Base-by-base conservation (phyloP, 169 alveolate species). In the Cyclospora cayetanensis region DNA sequence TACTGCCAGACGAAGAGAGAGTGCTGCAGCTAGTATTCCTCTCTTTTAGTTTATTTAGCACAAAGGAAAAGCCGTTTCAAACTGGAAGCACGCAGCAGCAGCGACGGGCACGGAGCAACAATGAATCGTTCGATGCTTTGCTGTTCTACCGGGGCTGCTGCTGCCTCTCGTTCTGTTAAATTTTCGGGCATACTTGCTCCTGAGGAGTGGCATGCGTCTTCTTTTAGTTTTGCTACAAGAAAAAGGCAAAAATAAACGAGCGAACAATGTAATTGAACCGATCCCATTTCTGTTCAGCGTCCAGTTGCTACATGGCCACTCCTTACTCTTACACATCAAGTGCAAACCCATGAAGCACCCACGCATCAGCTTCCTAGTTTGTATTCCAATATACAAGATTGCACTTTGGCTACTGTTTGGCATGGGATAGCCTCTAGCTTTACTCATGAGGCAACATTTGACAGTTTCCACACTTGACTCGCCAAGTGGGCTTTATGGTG, bases 121-220 rank as follows among this genome's bases (percentile, higher is more conserved):
- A 63, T n/a, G 29, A 3, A 1, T 3, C 3, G 37, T 41, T 18
- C 35, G 35, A 4, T 2, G 76, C 29, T 63, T 22, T 25, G 12
- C 37, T 35, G 12, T 41, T 63, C 76, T 63, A 35, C 76, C 29
- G 76, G 76, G 76, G 76, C 76, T 63, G 76, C 76, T 53, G 12
- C 68, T n/a, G 68, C 25, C 27, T 9, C 25, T 53, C 4, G 68
- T 53, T 53, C 25, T 53, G 34, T 53, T 53, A n/a, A 22, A 22
- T 7, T 53, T 53, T 53, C 68, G n/a, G n/a, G n/a, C n/a, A n/a
- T n/a, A n/a, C n/a, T n/a, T n/a, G n/a, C n/a, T n/a, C n/a, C n/a
- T n/a, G n/a, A n/a, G n/a, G n/a, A 5, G 68, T 3, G 68, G 68
- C 5, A 53, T 22, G 68, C 68, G 68, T 5, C 34, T 53, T n/a